Percentiles rank a stretch among this genome's conserved stretches.
phyloP scores from a whole-genome alignment of 331 rosid genomes.

The Malus hybrid region DNA sequence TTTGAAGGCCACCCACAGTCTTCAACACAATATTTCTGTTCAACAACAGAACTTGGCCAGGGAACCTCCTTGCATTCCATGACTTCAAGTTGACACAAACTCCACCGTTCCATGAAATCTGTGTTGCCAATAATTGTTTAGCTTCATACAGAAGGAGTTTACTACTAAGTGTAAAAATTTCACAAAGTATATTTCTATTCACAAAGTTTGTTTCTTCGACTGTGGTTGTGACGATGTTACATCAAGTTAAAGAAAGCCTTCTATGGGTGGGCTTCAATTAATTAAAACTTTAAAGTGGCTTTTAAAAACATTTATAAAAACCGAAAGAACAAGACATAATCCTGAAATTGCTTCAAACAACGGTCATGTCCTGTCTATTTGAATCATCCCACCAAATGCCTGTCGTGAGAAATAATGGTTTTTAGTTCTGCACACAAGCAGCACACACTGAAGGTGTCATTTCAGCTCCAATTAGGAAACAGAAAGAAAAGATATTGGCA shows the following conservation, averaged over 20 bases:
- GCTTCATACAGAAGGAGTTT: slow-evolving; percentile 14
- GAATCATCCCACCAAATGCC: background rate
- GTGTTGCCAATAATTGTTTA: slow-evolving; percentile 20
- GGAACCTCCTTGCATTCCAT: slow-evolving; percentile 72
- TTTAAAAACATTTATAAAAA: background rate
- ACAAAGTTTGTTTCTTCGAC: background rate
- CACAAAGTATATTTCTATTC: background rate
- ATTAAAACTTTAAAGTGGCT: background rate
- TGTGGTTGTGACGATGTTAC: slow-evolving; percentile 5
- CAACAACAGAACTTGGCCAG: slow-evolving; percentile 54
- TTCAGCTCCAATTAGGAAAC: background rate
- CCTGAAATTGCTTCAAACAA: background rate
- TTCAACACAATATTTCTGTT: slow-evolving; percentile 49
- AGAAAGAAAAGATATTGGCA: background rate
- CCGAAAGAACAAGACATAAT: background rate
- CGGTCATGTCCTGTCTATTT: background rate
- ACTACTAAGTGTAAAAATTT: background rate
- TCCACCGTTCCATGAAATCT: slow-evolving; percentile 68
- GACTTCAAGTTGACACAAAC: slow-evolving; percentile 77
- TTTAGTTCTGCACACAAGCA: background rate
- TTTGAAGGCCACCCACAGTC: slow-evolving; percentile 68
- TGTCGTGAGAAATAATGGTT: background rate
- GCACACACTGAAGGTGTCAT: background rate
- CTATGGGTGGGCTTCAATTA: background rate
- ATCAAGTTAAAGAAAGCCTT: background rate